Percentiles rank a stretch among this genome's conserved stretches.
These are phyloP conservation scores for Fusarium chuoi DNA, from an alignment of 2,329 filamentous ascomycete genomes.

Conservation along the genomic window DNA sequence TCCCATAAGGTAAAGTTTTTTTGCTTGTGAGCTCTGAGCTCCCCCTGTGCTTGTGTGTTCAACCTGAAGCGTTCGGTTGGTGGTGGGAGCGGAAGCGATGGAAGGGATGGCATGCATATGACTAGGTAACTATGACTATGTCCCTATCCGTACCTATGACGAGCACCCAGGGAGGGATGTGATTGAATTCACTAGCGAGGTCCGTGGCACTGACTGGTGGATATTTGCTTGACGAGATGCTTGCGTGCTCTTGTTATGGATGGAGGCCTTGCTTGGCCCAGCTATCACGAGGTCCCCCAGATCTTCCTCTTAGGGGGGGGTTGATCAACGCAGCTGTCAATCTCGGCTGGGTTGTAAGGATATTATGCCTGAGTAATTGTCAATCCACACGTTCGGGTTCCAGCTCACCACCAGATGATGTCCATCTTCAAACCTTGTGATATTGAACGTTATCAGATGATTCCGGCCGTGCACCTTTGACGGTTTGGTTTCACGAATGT, in stretches of 20 bases:
- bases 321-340: conserved; percentile 17
- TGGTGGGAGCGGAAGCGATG: conserved; percentile 7
- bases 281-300: conserved; percentile 20
- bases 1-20: background rate
- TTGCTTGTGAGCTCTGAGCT: background rate
- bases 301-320: conserved; percentile 10
- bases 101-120: conserved; percentile 29
- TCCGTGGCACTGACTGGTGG: conserved; percentile 23
- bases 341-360: conserved; percentile 13
- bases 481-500: conserved; percentile 28
- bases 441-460: conserved; percentile 12
- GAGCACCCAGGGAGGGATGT: background rate
- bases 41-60: conserved; percentile 3
- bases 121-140: background rate
- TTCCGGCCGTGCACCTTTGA: conserved; percentile 17
- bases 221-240: conserved; percentile 23
- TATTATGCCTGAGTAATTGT: background rate
- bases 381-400: background rate
- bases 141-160: background rate
- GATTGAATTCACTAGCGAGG: conserved; percentile 4
- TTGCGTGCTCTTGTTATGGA: conserved; percentile 18
- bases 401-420: background rate
- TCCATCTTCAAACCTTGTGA: background rate
- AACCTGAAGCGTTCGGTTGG: conserved; percentile 25
- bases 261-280: background rate